phyloP scores from a whole-genome alignment of 257 asterid species.

The Mentha longifolia region DNA sequence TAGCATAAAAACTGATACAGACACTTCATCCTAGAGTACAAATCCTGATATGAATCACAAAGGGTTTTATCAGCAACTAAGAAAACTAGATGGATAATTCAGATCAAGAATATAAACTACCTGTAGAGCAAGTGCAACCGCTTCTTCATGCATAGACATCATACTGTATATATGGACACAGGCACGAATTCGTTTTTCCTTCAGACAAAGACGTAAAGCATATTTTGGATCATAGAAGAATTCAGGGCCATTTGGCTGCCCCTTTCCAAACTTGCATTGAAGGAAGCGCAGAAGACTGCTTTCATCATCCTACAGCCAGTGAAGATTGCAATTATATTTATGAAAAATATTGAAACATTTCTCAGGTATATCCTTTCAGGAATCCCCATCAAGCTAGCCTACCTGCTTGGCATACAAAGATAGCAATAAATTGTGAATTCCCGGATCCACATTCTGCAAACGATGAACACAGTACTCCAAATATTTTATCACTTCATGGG shows the following conservation, averaged over 20 bases:
- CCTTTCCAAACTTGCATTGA: slow-evolving; percentile 92
- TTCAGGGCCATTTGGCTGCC: slow-evolving; percentile 75
- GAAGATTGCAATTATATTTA: slow-evolving; percentile 35
- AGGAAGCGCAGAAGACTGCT: slow-evolving; percentile 94
- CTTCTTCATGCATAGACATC: slow-evolving; percentile 99
- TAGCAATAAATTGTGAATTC: slow-evolving; percentile 90
- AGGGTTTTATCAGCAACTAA: slow-evolving; percentile 11
- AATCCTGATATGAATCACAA: slow-evolving; percentile 13
- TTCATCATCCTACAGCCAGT: slow-evolving; percentile 77
- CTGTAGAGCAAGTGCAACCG: slow-evolving; percentile 97
- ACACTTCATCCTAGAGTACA: slow-evolving; percentile 6
- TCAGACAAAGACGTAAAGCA: slow-evolving; percentile 95
- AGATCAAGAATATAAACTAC: slow-evolving; percentile 40
- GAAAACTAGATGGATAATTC: slow-evolving; percentile 4
- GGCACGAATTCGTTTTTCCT: slow-evolving; percentile 91
- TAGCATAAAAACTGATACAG: slow-evolving; percentile 12
- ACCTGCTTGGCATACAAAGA: slow-evolving; percentile 94
- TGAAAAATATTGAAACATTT: slow-evolving; percentile 16
- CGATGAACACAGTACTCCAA: slow-evolving; percentile 91
- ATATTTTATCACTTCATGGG: slow-evolving; percentile 95
- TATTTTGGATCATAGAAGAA: slow-evolving; percentile 96
- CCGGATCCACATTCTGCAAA: slow-evolving; percentile 96
- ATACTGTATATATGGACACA: slow-evolving; percentile 97
- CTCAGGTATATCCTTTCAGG: neutral
- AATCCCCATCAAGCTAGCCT: slow-evolving; percentile 30